Evolutionary conservation across 345 rosid genomes (phyloP), one percentile per base, ranked within the genome.

Genomic region (Nephelium lappaceum): DNA sequence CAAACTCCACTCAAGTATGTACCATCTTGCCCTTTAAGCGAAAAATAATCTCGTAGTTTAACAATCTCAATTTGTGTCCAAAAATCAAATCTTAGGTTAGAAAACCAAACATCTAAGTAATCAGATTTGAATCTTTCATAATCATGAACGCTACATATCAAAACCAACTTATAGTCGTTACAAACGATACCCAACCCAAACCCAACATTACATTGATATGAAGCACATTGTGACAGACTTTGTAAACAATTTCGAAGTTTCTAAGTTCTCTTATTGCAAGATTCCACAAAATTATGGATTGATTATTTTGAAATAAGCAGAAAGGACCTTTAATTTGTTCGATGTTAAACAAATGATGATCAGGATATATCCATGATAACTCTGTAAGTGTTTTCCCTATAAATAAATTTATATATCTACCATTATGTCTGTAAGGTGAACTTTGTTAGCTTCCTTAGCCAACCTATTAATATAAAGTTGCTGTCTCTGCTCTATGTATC

Each of bases 371-470:
- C 16, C 39, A 62, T 11, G 21, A 47, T 15, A 69, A 45, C 4
- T 45, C n/a, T 8, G 0, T 3, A 7, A 21, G 2, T 0, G 10
- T 42, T 0, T 69, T 2, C 6, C 12, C 55, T 0, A 4, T 57
- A n/a, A 11, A 69, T 2, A 69, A 66, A 21, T 23, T 23, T 45
- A 69, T 24, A 62, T 6, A 2, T 6, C 41, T 1, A 2, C 6
- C n/a, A 0, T 0, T 24, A 7, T 45, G 38, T 14, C 2, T 12
- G 45, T 38, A 18, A 0, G 41, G n/a, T n/a, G n/a, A n/a, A n/a
- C n/a, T n/a, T n/a, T n/a, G n/a, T 72, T 79, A 4, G 93, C 92
- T 66, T 87, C 89, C 83, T 86, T 90, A 9, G 90, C 89, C 88
- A 90, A 83, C 73, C 80, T 83, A 65, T 76, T 83, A 21, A 81